These are phyloP conservation scores for Pichia sorboxylosa DNA, from an alignment of 1,139 yeast species.

Conservation along the genomic window DNA sequence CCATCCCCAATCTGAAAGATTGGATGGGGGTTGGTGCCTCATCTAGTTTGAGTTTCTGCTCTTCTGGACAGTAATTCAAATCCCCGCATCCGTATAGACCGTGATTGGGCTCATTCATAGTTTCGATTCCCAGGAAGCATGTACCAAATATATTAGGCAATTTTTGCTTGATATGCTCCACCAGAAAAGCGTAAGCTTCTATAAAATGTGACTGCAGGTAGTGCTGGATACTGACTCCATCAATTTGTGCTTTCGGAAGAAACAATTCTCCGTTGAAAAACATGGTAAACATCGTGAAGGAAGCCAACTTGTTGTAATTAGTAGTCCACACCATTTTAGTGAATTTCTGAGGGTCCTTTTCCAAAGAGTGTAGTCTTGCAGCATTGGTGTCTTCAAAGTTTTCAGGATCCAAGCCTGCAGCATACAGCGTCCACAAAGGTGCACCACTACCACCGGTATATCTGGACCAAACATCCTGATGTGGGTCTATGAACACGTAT, in stretches of 20 bases:
- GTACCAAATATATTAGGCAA: slow-evolving; percentile 46
- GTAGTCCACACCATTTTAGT: slow-evolving; percentile 94
- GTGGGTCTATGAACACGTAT: slow-evolving; percentile 77
- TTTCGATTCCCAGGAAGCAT: slow-evolving; percentile 61
- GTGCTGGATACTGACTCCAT: slow-evolving; percentile 68
- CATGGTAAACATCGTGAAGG: slow-evolving; percentile 73
- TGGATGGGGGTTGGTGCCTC: slow-evolving; percentile 60
- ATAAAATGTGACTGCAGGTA: slow-evolving; percentile 59
- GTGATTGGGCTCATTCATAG: slow-evolving; percentile 74
- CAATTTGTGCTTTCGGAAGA: slow-evolving; percentile 61
- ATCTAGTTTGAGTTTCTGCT: slow-evolving; percentile 49
- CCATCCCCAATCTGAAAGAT: slow-evolving; percentile 58
- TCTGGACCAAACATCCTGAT: slow-evolving; percentile 92
- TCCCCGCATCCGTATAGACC: slow-evolving; percentile 50
- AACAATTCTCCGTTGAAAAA: slow-evolving; percentile 67
- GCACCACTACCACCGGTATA: slow-evolving; percentile 93
- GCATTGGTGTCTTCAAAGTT: slow-evolving; percentile 61
- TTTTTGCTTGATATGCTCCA: slow-evolving; percentile 34
- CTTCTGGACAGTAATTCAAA: slow-evolving; percentile 35
- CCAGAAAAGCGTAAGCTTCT: slow-evolving; percentile 42
- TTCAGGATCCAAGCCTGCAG: slow-evolving; percentile 80
- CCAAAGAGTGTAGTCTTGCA: slow-evolving; percentile 56
- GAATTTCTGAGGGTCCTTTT: slow-evolving; percentile 34
- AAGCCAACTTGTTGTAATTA: slow-evolving; percentile 66
- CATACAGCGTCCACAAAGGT: slow-evolving; percentile 89